Evolutionary conservation across 2,329 filamentous ascomycete genomes (phyloP), one percentile per base, ranked within the genome.

Genomic region (Cladorrhinum sp.): DNA sequence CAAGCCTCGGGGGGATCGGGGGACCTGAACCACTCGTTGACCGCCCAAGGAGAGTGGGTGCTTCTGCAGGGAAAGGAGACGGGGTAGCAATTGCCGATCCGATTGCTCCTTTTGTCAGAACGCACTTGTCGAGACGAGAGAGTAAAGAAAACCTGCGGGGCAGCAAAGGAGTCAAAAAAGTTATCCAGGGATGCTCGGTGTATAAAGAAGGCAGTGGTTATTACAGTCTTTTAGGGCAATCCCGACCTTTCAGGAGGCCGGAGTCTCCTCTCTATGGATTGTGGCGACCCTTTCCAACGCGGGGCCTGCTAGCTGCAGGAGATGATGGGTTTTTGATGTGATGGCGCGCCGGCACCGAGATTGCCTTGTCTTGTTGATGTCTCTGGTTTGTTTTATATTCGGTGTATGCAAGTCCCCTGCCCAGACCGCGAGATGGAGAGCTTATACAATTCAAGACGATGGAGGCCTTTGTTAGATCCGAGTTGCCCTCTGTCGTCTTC

Each of bases 251-350:
- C 36, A 55, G 36, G 36, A 42, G 36, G 23, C 51, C 28, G 2
- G 36, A 26, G 20, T 53, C 50, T 46, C 46, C 18, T 24, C 46
- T 49, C 10, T 49, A 8, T 12, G 18, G 33, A 36, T 28, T 55
- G 33, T 55, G 33, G 33, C 53, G 28, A 54, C 51, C 26, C 51
- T 54, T 26, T 54, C 51, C 51, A n/a, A 54, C 51, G 51, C 51
- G 51, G 51, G 26, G 28, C 51, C 28, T 54, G 18, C 53, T 55
- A 55, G 53, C 36, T 55, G 53, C 53, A 42, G 53, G 42, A 16
- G 30, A 55, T 55, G 52, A 36, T 36, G 33, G 21, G 20, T 20
- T 39, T n/a, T 42, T 55, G 52, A 18, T 36, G 53, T 55, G 30
- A 55, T 55, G 53, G 53, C 53, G 30, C 36, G 53, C 53, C 36